Percentiles rank a stretch among this genome's conserved stretches.
Conservation (phyloP, 805 yeast species). For the Saturnispora halmiae region DNA sequence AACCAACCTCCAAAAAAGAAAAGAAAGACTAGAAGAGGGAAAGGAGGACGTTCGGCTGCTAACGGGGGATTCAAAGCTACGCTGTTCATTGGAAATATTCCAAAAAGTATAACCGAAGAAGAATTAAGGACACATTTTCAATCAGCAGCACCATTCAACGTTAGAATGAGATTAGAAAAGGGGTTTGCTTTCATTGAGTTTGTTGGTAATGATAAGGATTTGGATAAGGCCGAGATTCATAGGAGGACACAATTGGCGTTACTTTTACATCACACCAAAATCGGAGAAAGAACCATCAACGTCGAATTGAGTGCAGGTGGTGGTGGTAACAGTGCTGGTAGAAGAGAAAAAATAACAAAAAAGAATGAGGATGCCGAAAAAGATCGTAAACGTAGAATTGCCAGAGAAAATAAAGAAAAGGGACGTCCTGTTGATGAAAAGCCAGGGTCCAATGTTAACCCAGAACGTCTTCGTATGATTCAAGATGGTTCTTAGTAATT, state of each 20-base stretch:
- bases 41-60: slow-evolving; percentile 38
- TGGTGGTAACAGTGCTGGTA: slow-evolving; percentile 75
- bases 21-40: slow-evolving; percentile 70
- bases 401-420: slow-evolving; percentile 35
- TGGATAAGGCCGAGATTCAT: slow-evolving; percentile 45
- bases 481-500: too few relatives aligned
- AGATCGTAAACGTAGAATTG: slow-evolving; percentile 55
- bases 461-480: slow-evolving; percentile 46
- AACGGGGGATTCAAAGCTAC: slow-evolving; percentile 57
- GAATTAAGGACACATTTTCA: slow-evolving; percentile 67
- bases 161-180: slow-evolving; percentile 74
- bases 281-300: slow-evolving; percentile 72
- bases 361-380: slow-evolving; percentile 70
- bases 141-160: slow-evolving; percentile 58
- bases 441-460: slow-evolving; percentile 36
- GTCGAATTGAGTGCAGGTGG: slow-evolving; percentile 98
- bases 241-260: slow-evolving; percentile 78
- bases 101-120: slow-evolving; percentile 55
- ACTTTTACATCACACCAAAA: slow-evolving; percentile 65
- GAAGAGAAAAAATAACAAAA: slow-evolving; percentile 60
- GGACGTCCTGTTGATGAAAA: slow-evolving; percentile 26
- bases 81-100: slow-evolving; percentile 84
- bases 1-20: slow-evolving; percentile 41
- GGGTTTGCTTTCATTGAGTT: slow-evolving; percentile 93
- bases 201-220: slow-evolving; percentile 31